phyloP scores from a whole-genome alignment of 1,139 yeast genomes.

The Blastobotrys arbuscula region DNA sequence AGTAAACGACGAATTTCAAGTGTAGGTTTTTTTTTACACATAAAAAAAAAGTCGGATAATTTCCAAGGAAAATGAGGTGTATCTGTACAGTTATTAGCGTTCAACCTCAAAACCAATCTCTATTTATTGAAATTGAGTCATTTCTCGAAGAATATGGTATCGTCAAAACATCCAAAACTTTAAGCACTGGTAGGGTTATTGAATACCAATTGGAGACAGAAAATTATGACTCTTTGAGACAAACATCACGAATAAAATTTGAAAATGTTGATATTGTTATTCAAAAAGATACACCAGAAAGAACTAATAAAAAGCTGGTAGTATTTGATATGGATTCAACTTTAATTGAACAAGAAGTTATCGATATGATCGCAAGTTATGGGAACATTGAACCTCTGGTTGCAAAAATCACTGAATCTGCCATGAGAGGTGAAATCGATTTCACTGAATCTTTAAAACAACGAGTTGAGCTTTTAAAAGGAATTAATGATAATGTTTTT shows the following conservation, averaged over 20 bases:
- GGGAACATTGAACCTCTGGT: constrained; percentile 76
- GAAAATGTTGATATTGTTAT: constrained; percentile 41
- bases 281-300: constrained; percentile 35
- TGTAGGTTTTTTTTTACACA: too few relatives aligned
- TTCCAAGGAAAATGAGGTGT: background rate
- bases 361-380: constrained; percentile 86
- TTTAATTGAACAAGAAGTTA: constrained; percentile 90
- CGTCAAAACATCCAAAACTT: background rate
- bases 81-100: constrained; percentile 7
- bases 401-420: constrained; percentile 79
- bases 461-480: constrained; percentile 72
- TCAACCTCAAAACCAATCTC: background rate
- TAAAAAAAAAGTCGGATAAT: too few relatives aligned
- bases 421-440: constrained; percentile 96
- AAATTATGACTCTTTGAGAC: background rate
- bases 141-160: background rate
- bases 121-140: background rate
- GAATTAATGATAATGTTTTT: constrained; percentile 76
- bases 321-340: constrained; percentile 99
- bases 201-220: constrained; percentile 1
- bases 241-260: background rate
- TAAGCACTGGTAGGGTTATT: background rate
- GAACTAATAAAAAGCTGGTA: constrained; percentile 50
- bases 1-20: too few relatives aligned
- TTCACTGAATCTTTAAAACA: constrained; percentile 73